Evolutionary conservation across 257 asterid genomes (phyloP).

Genomic region (Buddleja alternifolia): DNA sequence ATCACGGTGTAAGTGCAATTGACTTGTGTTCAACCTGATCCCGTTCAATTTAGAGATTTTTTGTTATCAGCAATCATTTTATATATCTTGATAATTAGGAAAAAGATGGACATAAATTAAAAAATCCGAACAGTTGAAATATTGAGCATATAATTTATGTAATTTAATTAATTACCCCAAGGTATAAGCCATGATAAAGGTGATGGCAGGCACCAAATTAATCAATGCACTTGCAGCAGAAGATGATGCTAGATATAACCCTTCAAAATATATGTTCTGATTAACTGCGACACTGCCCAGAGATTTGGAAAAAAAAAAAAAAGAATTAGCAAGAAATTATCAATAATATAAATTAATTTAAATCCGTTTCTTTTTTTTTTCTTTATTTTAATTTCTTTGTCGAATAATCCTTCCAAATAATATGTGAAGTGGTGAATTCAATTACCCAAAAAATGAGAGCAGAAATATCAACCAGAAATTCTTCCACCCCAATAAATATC

Average conservation of each 20-base stretch:
- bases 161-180: slow-evolving; percentile 37
- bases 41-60: too few relatives aligned
- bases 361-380: too few relatives aligned
- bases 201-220: slow-evolving; percentile 55
- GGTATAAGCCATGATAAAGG: slow-evolving; percentile 44
- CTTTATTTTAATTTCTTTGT: too few relatives aligned
- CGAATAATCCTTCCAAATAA: too few relatives aligned
- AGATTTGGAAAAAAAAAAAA: background rate
- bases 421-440: background rate
- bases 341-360: too few relatives aligned
- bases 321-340: background rate
- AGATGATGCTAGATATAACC: slow-evolving; percentile 43
- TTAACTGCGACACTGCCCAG: slow-evolving; percentile 42
- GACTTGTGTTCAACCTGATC: too few relatives aligned
- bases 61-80: too few relatives aligned
- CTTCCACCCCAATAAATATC: slow-evolving; percentile 35
- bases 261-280: slow-evolving; percentile 45
- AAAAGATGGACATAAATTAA: too few relatives aligned
- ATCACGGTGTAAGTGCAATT: too few relatives aligned
- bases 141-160: too few relatives aligned
- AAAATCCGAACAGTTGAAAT: too few relatives aligned
- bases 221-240: slow-evolving; percentile 47
- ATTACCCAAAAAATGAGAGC: slow-evolving; percentile 41
- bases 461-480: slow-evolving; percentile 34
- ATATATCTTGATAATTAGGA: too few relatives aligned